Evolutionary conservation across 2,329 filamentous ascomycete genomes (phyloP).

Genomic region (Penicillium rolfsii): DNA sequence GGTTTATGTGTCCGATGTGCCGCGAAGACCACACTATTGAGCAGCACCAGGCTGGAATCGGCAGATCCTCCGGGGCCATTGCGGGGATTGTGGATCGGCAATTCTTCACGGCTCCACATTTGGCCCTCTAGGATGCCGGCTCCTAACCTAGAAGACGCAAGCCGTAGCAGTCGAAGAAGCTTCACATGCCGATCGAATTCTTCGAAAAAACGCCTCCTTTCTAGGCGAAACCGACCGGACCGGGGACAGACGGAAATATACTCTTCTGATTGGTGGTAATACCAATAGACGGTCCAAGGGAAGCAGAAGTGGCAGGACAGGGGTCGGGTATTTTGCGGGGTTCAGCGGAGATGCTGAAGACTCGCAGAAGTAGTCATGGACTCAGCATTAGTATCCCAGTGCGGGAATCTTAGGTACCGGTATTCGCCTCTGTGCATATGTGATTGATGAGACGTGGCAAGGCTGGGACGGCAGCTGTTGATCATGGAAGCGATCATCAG

Average conservation of each 20-base stretch:
- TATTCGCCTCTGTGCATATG: background rate
- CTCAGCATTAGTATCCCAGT: background rate
- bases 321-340: slow-evolving; percentile 27
- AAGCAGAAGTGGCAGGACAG: slow-evolving; percentile 13
- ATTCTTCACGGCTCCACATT: slow-evolving; percentile 16
- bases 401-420: background rate
- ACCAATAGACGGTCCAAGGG: background rate
- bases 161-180: slow-evolving; percentile 2
- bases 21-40: slow-evolving; percentile 3
- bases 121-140: background rate
- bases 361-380: background rate
- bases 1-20: background rate
- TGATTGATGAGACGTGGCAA: background rate
- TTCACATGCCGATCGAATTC: slow-evolving; percentile 12
- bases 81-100: slow-evolving; percentile 3
- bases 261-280: slow-evolving; percentile 18
- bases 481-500: background rate
- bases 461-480: background rate
- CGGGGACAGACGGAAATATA: background rate
- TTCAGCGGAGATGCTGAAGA: background rate
- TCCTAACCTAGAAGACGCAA: background rate
- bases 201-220: slow-evolving; percentile 9
- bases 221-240: slow-evolving; percentile 4
- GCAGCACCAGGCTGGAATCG: slow-evolving; percentile 16
- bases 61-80: slow-evolving; percentile 15